These are phyloP conservation scores for Hamiltosporidium tvaerminnensis DNA, from an alignment of 371 early-diverging fungal genomes.

Conservation along the genomic window DNA sequence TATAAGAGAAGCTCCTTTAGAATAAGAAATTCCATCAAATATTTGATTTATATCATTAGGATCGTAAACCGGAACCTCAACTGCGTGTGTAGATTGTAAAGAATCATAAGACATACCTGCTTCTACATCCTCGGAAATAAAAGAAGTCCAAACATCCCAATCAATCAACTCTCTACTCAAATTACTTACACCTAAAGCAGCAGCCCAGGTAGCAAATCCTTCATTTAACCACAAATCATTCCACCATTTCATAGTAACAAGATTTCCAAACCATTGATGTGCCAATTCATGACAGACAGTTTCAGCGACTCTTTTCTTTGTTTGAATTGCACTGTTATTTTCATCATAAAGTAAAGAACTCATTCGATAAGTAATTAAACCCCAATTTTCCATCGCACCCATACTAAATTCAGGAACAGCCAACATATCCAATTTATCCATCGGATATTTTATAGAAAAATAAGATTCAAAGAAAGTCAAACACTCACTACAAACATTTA, in stretches of 20 bases:
- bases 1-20: slow-evolving; percentile 73
- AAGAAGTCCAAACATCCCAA: slow-evolving; percentile 53
- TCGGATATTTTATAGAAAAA: slow-evolving; percentile 65
- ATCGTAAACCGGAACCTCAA: slow-evolving; percentile 67
- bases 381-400: slow-evolving; percentile 74
- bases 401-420: slow-evolving; percentile 71
- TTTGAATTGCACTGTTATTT: slow-evolving; percentile 55
- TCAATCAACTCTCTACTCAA: slow-evolving; percentile 56
- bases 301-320: slow-evolving; percentile 63
- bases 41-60: slow-evolving; percentile 64
- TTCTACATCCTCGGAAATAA: slow-evolving; percentile 59
- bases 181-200: slow-evolving; percentile 62
- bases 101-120: slow-evolving; percentile 62
- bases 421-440: slow-evolving; percentile 71
- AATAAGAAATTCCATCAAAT: slow-evolving; percentile 63
- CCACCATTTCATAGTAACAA: slow-evolving; percentile 81
- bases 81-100: slow-evolving; percentile 67
- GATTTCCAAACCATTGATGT: slow-evolving; percentile 72
- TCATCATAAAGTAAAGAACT: slow-evolving; percentile 60
- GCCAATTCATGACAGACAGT: slow-evolving; percentile 77
- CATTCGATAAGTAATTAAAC: slow-evolving; percentile 71
- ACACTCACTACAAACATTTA: slow-evolving; percentile 58
- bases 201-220: slow-evolving; percentile 82
- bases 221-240: slow-evolving; percentile 81
- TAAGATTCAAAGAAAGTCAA: slow-evolving; percentile 66